These are phyloP conservation scores for Apiosordaria backusii DNA, from an alignment of 495 filamentous ascomycete species.

Conservation along the genomic window DNA sequence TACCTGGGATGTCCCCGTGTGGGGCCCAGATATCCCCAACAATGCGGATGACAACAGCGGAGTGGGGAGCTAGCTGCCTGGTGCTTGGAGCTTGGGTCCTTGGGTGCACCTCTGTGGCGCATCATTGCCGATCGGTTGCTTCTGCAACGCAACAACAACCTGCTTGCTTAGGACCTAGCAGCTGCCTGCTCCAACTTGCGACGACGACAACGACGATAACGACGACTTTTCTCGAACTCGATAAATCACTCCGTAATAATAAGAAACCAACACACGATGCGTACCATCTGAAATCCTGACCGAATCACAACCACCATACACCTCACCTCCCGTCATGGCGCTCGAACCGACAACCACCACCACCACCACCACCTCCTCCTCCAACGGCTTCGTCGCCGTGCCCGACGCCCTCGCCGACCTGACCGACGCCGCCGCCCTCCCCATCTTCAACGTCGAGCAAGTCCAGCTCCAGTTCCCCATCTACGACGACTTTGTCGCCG, in stretches of 20 bases:
- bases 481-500: conserved; percentile 90
- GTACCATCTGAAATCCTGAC: conserved; percentile 1
- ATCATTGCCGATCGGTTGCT: neutral
- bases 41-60: no score
- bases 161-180: neutral
- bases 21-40: no score
- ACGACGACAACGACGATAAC: neutral
- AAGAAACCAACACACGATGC: conserved; percentile 10
- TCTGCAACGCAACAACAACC: neutral
- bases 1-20: no score
- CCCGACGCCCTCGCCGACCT: conserved; percentile 52
- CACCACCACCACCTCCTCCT: conserved; percentile 7
- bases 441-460: conserved; percentile 88
- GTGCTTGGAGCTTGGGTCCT: neutral
- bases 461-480: conserved; percentile 90
- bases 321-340: conserved; percentile 36
- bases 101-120: neutral
- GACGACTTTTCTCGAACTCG: neutral
- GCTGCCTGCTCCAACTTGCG: neutral
- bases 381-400: conserved; percentile 50
- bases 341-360: conserved; percentile 32
- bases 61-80: neutral
- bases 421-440: conserved; percentile 53
- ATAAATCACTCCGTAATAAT: neutral
- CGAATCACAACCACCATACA: neutral